These are phyloP conservation scores for Euryodendron excelsum DNA, from an alignment of 148 eudicot genomes.

Conservation along the genomic window DNA sequence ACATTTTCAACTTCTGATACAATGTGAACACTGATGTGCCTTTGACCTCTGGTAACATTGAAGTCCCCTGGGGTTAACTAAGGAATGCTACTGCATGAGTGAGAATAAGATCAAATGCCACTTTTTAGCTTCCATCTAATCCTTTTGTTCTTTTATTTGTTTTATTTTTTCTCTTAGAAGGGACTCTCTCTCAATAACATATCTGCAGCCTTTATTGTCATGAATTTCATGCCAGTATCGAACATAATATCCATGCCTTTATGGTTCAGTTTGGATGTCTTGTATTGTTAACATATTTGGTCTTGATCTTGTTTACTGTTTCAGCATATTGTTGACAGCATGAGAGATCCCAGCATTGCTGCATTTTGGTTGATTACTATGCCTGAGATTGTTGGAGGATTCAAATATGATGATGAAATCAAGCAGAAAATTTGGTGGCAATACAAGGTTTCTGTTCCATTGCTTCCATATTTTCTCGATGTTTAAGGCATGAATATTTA, in stretches of 20 bases:
- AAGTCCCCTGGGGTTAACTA: no score
- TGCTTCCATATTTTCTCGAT: background rate
- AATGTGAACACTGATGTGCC: no score
- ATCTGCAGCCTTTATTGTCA: no score
- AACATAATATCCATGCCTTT: background rate
- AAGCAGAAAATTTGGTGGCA: slow-evolving; percentile 97
- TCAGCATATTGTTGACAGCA: slow-evolving; percentile 83
- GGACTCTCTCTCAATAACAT: background rate
- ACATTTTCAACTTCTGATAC: no score
- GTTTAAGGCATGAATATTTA: background rate
- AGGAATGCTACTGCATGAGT: no score
- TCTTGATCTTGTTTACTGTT: slow-evolving; percentile 21
- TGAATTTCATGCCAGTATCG: background rate
- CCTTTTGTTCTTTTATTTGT: background rate
- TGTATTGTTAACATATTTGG: background rate
- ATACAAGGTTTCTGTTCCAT: slow-evolving; percentile 60
- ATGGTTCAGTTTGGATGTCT: background rate
- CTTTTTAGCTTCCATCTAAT: background rate
- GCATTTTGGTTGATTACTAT: slow-evolving; percentile 93
- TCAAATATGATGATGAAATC: slow-evolving; percentile 79
- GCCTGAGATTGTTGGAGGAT: slow-evolving; percentile 91
- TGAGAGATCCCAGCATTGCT: slow-evolving; percentile 97
- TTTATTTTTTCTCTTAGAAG: background rate
- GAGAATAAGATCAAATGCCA: background rate
- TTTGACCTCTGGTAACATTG: no score